phyloP scores from a whole-genome alignment of 257 asterid genomes.

The Petunia axillaris region DNA sequence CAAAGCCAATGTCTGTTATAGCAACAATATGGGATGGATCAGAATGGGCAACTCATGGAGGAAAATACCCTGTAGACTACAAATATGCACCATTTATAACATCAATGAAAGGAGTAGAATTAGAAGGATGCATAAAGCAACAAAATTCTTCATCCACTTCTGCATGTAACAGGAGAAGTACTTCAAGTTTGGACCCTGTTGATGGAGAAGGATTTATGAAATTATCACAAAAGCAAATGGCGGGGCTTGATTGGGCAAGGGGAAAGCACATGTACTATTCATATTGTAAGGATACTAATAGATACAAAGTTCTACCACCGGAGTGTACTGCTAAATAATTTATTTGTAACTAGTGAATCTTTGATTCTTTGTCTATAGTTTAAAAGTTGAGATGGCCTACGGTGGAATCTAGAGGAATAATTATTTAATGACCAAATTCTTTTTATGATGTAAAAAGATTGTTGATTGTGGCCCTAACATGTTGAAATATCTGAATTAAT shows the following conservation, averaged over 20 bases:
- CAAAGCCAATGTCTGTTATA: conserved; percentile 73
- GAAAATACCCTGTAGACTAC: conserved; percentile 75
- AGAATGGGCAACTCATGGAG: conserved; percentile 91
- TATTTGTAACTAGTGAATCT: not conserved
- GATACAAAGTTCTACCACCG: conserved; percentile 72
- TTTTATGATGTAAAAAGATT: not conserved
- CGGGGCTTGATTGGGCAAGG: conserved; percentile 74
- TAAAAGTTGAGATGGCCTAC: not conserved
- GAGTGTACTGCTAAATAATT: conserved; percentile 59
- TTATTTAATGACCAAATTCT: too few relatives aligned
- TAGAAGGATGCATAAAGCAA: conserved; percentile 64
- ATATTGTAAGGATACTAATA: conserved; percentile 67
- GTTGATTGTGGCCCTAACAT: not conserved
- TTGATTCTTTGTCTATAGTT: not conserved
- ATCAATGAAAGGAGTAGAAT: conserved; percentile 52
- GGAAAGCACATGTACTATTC: conserved; percentile 83
- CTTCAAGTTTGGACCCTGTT: conserved; percentile 69
- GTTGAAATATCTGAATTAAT: not conserved
- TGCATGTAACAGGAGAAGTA: conserved; percentile 51
- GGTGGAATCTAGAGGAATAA: not conserved
- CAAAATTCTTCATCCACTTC: conserved; percentile 28
- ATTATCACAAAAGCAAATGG: conserved; percentile 51
- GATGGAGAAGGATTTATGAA: conserved; percentile 68
- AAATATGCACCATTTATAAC: conserved; percentile 60
- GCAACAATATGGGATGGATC: conserved; percentile 87